Evolutionary conservation across 495 filamentous ascomycete genomes (phyloP), one percentile per base, ranked within the genome.

Genomic region (Lasiosphaeris hirsuta): DNA sequence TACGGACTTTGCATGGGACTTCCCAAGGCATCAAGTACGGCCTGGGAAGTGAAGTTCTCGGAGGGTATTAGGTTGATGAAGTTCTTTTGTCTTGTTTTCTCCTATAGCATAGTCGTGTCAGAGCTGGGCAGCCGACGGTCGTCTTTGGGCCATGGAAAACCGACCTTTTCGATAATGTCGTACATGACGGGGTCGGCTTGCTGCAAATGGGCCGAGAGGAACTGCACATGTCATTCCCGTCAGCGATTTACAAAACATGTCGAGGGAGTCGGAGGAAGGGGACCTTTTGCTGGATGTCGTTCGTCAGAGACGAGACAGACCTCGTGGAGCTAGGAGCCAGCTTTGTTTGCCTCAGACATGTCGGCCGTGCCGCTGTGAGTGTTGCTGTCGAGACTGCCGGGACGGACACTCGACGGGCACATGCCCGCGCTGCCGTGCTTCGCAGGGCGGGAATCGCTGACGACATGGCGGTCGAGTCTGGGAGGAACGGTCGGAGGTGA

Each of bases 11-110:
- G 93, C 94, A 98, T 98, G 23, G 95, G 88, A 79, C 92, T 97
- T 66, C 94, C 94, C 55, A 98, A 78, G 8, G 93, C 92, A 83
- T 97, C 94, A 38, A 97, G 84, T 10, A 98, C 94, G 17, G 94
- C 91, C 71, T 97, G 91, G 13, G 94, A 97, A 9, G 94, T 97
- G 73, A 98, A 97, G 76, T 98, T 98, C 75, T 98, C 94, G 17
- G 94, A 98, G 13, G 94, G 94, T 59, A 98, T 98, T 54, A 98
- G 84, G 76, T 97, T 97, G 73, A 98, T 93, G 71, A 96, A 97
- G 67, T 97, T 89, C 74, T 96, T 93, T 70, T 98, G 94, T 59
- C 94, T 83, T 57, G 80, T 79, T 84, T 96, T 97, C 78, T 98
- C 93, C 91, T 97, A 63, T 51, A 61, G n/a, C 30, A 38, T 34